Evolutionary conservation across 176 grass and related monocot genomes (phyloP), one percentile per base, ranked within the genome.

Genomic region (Coix lacrymajobi): DNA sequence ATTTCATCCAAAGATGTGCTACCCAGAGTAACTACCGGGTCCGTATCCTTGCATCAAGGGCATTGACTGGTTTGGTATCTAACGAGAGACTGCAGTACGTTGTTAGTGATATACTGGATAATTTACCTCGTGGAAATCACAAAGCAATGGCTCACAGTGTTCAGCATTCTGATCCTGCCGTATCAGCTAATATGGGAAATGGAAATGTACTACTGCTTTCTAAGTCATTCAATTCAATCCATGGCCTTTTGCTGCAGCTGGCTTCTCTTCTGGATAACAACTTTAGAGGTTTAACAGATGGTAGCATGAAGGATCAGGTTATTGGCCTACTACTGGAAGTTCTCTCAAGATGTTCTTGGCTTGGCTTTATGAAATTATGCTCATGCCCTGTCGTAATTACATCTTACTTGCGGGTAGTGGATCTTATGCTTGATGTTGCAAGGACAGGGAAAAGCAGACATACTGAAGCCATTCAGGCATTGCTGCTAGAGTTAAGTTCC

Each of bases 1-100:
- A 89, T 82, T 98, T 91, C 85, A 95, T 98, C 54, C 91, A 90
- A 77, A 95, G 61, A 84, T 98, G 96, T 73, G 90, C 96, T 78
- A 98, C 91, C 28, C 92, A 98, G 83, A 98, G 83, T 85, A 95
- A 98, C 83, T 90, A 93, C 60, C 80, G 89, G 70, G 79, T 98
- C 37, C 92, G 96, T 84, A 83, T 98, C 72, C 88, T 98, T 74
- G 89, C 96, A 73, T 98, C 96, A 30, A 93, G 91, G 62, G 96
- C 96, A 56, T 79, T 98, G 83, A 87, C 90, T 68, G 92, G 96
- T 60, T 89, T 98, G 75, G 89, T 95, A 56, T 98, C 96, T 79
- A 93, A 91, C 19, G 92, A 98, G 79, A 95, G 94, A 71, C 73
- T 98, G 26, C 86, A 88, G 36, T 66, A 79, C 52, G 92, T 95